phyloP scores from a whole-genome alignment of 2,329 filamentous ascomycete species.

The Waltergamsia citrina region DNA sequence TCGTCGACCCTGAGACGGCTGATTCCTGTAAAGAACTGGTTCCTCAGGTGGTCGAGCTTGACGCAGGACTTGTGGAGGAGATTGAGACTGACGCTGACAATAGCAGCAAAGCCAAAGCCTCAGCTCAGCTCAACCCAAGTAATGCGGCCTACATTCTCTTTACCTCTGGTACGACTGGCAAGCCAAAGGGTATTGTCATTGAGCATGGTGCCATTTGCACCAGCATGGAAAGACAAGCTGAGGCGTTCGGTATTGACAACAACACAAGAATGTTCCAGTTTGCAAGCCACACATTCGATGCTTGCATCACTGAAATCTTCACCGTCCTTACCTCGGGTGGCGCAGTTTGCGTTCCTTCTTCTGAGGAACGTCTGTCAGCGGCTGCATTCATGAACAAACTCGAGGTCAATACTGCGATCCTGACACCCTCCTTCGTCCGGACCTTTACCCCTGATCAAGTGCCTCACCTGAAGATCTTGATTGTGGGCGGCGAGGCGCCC shows the following conservation, averaged over 20 bases:
- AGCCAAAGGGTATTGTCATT: constrained; percentile 10
- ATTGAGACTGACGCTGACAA: too few relatives aligned
- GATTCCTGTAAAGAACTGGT: too few relatives aligned
- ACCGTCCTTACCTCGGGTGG: constrained; percentile 8
- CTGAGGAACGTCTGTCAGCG: constrained; percentile 8
- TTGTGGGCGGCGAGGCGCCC: constrained; percentile 9
- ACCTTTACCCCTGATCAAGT: constrained; percentile 3
- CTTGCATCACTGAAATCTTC: constrained; percentile 30
- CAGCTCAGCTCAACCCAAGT: not conserved
- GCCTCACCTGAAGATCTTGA: constrained; percentile 3
- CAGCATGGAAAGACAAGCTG: not conserved
- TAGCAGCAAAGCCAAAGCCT: not conserved
- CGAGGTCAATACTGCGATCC: not conserved
- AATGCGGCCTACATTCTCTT: constrained; percentile 8
- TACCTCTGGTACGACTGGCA: constrained; percentile 11
- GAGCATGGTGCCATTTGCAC: constrained; percentile 7
- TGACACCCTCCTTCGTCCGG: constrained; percentile 3
- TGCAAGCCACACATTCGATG: constrained; percentile 37
- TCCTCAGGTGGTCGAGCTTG: too few relatives aligned
- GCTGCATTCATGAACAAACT: constrained; percentile 4
- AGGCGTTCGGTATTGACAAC: not conserved
- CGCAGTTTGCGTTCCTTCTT: constrained; percentile 11
- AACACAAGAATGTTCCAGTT: constrained; percentile 30
- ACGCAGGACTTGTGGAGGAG: not conserved
- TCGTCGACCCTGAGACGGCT: too few relatives aligned